Percentiles rank a stretch among this genome's conserved stretches.
These are phyloP conservation scores for Bipolaris oryzae DNA, from an alignment of 2,329 filamentous ascomycete species.

Conservation along the genomic window DNA sequence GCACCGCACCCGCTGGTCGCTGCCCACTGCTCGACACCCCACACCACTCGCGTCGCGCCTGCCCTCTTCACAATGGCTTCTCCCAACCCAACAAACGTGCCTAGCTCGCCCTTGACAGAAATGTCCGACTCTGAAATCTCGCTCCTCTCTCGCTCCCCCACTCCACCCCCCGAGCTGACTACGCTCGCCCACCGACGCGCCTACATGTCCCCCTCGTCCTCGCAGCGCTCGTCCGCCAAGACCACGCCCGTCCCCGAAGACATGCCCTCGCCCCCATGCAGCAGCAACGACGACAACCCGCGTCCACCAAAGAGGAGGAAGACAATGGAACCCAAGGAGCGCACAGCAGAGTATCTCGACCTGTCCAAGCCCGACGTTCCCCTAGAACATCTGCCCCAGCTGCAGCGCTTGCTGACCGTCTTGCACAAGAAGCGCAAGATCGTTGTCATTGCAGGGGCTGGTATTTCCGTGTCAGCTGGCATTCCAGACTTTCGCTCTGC, in stretches of 20 bases:
- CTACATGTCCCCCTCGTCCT: constrained; percentile 51
- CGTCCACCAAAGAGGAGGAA: constrained; percentile 79
- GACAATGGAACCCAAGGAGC: constrained; percentile 62
- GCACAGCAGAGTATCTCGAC: constrained; percentile 83
- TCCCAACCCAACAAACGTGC: constrained; percentile 22
- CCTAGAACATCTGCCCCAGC: constrained; percentile 63
- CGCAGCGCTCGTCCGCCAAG: constrained; percentile 54
- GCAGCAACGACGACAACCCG: constrained; percentile 65
- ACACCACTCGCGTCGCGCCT: constrained; percentile 9
- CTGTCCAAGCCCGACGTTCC: constrained; percentile 61
- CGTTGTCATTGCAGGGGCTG: constrained; percentile 92
- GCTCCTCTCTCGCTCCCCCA: constrained; percentile 37
- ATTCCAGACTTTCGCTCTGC: constrained; percentile 97
- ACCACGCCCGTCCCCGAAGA: constrained; percentile 55
- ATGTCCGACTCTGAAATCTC: constrained; percentile 43
- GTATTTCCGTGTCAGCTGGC: constrained; percentile 94
- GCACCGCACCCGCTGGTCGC: constrained; percentile 18
- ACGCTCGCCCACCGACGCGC: constrained; percentile 36
- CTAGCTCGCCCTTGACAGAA: constrained; percentile 51
- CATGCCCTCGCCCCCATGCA: constrained; percentile 51
- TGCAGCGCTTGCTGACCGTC: constrained; percentile 74
- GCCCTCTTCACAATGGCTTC: constrained; percentile 38
- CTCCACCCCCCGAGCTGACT: constrained; percentile 39
- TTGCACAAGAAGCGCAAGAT: constrained; percentile 93
- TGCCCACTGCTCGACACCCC: constrained; percentile 17